A percentile compares a stretch with the other conserved stretches of the same genome.
Conservation (phyloP, 768 basidiomycete genomes). For the Rhizopogon roseolus region DNA sequence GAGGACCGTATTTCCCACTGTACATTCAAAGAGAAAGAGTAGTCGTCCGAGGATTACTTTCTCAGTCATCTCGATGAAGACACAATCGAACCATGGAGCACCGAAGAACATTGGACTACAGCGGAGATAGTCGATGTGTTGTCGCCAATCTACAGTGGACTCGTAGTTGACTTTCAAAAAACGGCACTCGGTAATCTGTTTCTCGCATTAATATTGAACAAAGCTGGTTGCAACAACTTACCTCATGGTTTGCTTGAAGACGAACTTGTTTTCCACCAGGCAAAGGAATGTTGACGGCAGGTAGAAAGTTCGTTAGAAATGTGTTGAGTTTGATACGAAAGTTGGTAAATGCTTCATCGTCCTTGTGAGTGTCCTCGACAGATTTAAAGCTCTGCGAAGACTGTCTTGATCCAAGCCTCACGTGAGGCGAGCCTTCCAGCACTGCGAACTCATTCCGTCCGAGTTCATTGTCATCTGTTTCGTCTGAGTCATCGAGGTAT, state of each 20-base stretch:
- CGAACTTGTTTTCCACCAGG: too few species aligned
- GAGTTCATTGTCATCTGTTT: too few species aligned
- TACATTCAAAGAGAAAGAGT: too few species aligned
- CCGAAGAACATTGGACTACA: constrained; percentile 26
- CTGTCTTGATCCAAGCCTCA: neutral
- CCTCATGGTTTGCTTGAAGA: too few species aligned
- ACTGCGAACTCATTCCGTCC: too few species aligned
- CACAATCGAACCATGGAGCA: constrained; percentile 20
- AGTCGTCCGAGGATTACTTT: too few species aligned
- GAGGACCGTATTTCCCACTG: too few species aligned
- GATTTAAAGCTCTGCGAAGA: neutral
- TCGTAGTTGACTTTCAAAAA: constrained; percentile 22
- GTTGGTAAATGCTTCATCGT: neutral
- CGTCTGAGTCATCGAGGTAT: too few species aligned
- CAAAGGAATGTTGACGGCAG: neutral
- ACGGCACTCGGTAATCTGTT: constrained; percentile 22
- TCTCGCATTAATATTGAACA: too few species aligned
- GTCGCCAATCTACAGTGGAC: constrained; percentile 22
- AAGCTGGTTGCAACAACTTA: too few species aligned
- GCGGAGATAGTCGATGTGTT: constrained; percentile 21
- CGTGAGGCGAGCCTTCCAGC: too few species aligned
- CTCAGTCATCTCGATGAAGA: constrained; percentile 12
- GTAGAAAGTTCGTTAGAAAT: neutral
- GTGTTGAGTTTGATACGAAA: constrained; percentile 1
- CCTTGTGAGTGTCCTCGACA: neutral